Conservation (phyloP, 768 basidiomycete genomes). For the Leccinum rimulosum region DNA sequence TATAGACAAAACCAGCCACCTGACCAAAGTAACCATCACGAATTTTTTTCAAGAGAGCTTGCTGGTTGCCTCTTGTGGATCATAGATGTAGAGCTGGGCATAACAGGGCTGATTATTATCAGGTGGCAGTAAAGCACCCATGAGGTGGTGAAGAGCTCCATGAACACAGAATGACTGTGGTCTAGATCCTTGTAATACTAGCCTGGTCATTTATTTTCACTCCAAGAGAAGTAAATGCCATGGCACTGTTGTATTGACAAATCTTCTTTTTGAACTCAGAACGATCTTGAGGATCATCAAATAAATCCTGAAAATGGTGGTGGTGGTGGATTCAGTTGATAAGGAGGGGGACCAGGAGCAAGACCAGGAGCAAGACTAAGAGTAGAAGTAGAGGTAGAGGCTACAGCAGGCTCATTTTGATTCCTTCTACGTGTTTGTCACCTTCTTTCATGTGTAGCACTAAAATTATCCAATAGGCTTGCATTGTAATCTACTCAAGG, state of each 20-base stretch:
- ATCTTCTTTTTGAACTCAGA: neutral
- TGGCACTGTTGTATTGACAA: neutral
- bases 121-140: neutral
- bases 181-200: neutral
- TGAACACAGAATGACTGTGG: neutral
- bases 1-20: too few species aligned
- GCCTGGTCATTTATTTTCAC: neutral
- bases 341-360: too few species aligned
- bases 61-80: neutral
- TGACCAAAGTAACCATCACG: too few species aligned
- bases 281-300: neutral
- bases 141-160: neutral
- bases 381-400: too few species aligned
- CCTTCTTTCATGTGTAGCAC: too few species aligned
- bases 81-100: neutral
- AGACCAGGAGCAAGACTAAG: too few species aligned
- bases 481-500: too few species aligned
- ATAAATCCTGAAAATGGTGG: neutral
- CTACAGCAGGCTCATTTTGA: too few species aligned
- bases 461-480: too few species aligned
- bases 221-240: constrained; percentile 11
- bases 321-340: too few species aligned
- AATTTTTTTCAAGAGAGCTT: too few species aligned
- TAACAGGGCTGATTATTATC: neutral
- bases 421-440: too few species aligned